phyloP scores from a whole-genome alignment of 345 rosid species.

The Dovyalis caffra region DNA sequence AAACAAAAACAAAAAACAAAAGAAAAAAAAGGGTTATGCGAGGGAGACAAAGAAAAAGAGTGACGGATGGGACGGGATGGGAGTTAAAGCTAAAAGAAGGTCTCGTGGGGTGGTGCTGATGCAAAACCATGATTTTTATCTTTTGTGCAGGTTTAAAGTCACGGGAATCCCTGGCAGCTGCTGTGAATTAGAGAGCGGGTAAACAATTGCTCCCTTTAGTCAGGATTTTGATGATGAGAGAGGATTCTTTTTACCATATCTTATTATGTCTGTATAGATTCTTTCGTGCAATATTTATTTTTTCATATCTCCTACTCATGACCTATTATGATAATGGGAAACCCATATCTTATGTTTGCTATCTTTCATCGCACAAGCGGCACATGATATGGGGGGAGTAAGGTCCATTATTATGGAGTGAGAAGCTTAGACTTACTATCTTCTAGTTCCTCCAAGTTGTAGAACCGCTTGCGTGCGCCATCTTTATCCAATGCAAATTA shows the following conservation, averaged over 20 bases:
- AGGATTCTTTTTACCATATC: constrained; percentile 1
- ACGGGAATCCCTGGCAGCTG: constrained; percentile 28
- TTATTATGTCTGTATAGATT: background rate
- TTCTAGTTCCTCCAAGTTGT: no score
- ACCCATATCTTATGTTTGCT: background rate
- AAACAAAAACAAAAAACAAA: background rate
- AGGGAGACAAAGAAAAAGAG: constrained; percentile 4
- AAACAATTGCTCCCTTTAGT: background rate
- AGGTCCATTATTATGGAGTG: background rate
- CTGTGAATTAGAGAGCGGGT: background rate
- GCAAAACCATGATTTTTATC: constrained; percentile 20
- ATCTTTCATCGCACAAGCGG: background rate
- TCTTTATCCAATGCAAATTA: no score
- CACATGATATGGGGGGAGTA: background rate
- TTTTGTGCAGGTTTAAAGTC: constrained; percentile 31
- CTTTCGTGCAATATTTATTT: background rate
- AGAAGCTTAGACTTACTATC: background rate
- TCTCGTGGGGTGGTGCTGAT: constrained; percentile 18
- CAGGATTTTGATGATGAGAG: constrained; percentile 16
- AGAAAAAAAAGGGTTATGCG: background rate
- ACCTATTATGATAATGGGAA: background rate
- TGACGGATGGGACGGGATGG: background rate
- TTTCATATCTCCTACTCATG: background rate
- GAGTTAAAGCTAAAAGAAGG: background rate
- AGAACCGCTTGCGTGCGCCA: no score